Evolutionary conservation across 2,329 filamentous ascomycete genomes (phyloP).

Genomic region (Cercospora sp.): DNA sequence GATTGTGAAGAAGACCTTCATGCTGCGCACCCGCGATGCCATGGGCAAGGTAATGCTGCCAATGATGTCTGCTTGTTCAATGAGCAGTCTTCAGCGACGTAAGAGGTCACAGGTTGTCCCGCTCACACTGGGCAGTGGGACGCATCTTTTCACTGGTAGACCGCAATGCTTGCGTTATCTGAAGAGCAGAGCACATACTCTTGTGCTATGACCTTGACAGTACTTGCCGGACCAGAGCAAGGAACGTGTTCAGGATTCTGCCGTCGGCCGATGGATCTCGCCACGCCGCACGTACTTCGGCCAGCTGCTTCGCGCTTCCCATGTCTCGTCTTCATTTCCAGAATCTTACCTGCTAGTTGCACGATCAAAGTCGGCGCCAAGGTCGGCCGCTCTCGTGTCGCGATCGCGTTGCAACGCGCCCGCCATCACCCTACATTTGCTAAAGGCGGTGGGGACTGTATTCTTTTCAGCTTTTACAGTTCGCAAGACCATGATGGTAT

Average conservation of each 20-base stretch:
- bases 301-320: background rate
- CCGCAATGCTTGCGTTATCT: background rate
- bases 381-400: background rate
- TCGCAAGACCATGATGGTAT: background rate
- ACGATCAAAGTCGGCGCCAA: background rate
- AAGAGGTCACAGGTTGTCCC: background rate
- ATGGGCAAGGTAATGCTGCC: background rate
- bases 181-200: background rate
- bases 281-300: background rate
- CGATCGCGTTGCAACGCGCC: background rate
- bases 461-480: background rate
- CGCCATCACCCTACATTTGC: background rate
- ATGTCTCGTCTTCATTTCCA: background rate
- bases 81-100: background rate
- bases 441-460: background rate
- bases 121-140: background rate
- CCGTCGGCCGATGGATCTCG: background rate
- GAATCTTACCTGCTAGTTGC: background rate
- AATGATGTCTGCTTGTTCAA: background rate
- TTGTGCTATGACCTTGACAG: background rate
- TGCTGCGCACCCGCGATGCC: background rate
- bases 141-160: background rate
- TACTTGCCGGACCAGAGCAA: background rate
- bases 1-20: background rate
- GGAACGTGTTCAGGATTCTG: background rate